phyloP scores from a whole-genome alignment of 768 basidiomycete genomes.

The Suillus clintonianus region DNA sequence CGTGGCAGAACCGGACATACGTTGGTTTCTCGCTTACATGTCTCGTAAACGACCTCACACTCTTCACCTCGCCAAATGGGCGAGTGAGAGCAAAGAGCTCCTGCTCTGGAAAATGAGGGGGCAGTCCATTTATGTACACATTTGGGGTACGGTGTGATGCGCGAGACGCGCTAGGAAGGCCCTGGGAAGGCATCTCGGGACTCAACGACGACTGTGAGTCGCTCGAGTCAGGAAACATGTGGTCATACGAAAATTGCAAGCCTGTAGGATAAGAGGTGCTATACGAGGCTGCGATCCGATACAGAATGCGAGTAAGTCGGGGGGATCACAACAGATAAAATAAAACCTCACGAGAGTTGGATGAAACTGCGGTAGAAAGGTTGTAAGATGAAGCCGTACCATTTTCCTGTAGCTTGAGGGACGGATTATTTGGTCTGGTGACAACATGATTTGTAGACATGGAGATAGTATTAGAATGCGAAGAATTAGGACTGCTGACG shows the following conservation, averaged over 20 bases:
- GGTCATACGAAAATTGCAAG: slow-evolving; percentile 14
- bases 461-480: slow-evolving; percentile 21
- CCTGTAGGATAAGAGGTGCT: slow-evolving; percentile 19
- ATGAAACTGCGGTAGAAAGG: slow-evolving; percentile 10
- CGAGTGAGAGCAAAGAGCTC: slow-evolving; percentile 70
- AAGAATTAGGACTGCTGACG: slow-evolving; percentile 16
- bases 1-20: slow-evolving; percentile 33
- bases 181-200: slow-evolving; percentile 16
- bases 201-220: slow-evolving; percentile 15
- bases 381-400: slow-evolving; percentile 13
- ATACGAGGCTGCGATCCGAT: slow-evolving; percentile 24
- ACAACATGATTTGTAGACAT: slow-evolving; percentile 9
- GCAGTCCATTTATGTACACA: slow-evolving; percentile 87
- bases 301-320: not conserved
- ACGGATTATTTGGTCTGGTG: slow-evolving; percentile 11
- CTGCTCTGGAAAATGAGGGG: slow-evolving; percentile 81
- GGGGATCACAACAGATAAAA: slow-evolving; percentile 3
- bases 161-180: slow-evolving; percentile 4
- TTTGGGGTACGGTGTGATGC: slow-evolving; percentile 56
- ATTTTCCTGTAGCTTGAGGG: slow-evolving; percentile 13
- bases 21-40: slow-evolving; percentile 74
- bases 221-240: slow-evolving; percentile 9
- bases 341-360: slow-evolving; percentile 27
- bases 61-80: slow-evolving; percentile 73
- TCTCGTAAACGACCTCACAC: slow-evolving; percentile 82